Evolutionary conservation across 2,329 filamentous ascomycete genomes (phyloP), one percentile per base, ranked within the genome.

Genomic region (Penicillium corylophilum): DNA sequence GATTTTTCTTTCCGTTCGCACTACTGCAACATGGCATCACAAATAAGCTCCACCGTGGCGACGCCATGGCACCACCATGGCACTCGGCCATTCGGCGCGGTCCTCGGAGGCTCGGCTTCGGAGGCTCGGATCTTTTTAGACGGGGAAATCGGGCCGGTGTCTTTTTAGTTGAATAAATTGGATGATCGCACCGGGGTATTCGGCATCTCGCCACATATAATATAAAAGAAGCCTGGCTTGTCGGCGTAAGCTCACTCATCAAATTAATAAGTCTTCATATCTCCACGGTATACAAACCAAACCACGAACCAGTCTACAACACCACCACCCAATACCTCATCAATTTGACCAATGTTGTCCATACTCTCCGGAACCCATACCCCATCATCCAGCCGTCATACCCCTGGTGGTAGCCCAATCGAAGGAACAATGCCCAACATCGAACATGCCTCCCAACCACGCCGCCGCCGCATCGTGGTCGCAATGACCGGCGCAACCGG

Each of bases 401-500:
- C 59, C 12, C 51, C 61, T 26, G 38, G 48, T 20, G 47, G 44
- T 26, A 55, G 42, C 16, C 39, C 45, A 12, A 33, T 39, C 13
- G 53, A 51, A 12, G 43, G 45, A 39, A 39, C 46, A 23, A 52
- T 53, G 31, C 35, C 28, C 13, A n/a, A 2, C 36, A 44, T 29
- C 46, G 39, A 28, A 45, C 26, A 39, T 28, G 15, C 22, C n/a
- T 16, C 38, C 10, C 31, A 20, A 2, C 56, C 53, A 28, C 61
- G 59, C 39, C 59, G 53, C n/a, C 56, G 67, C 8, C 26, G 26
- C 7, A 77, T 80, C 44, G 69, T 80, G 1, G 69, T 80, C 6
- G 79, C 70, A 18, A 74, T 81, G 39, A 80, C 79, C 1, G 78
- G 78, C 3, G 78, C 78, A 1, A 80, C 78, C 0, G 78, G 78